Percentiles rank a stretch among this genome's conserved stretches.
phyloP scores from a whole-genome alignment of 768 basidiomycete genomes.

The Leccinellum rugosiceps region DNA sequence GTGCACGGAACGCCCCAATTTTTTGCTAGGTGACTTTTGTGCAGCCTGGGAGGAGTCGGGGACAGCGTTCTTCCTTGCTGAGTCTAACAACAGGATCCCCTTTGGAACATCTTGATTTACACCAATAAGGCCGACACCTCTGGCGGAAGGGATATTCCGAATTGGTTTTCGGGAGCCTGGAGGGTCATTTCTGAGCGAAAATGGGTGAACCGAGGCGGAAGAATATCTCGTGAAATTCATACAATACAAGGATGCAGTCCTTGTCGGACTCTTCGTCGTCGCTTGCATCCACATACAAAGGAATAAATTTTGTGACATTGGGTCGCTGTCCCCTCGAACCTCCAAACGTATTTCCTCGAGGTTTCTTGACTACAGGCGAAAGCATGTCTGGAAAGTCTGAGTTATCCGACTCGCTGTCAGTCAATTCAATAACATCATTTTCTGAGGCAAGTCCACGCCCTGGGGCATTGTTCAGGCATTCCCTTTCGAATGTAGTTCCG shows the following conservation, averaged over 20 bases:
- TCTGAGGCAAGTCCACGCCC: background rate
- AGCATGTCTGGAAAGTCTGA: slow-evolving; percentile 22
- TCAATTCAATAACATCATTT: slow-evolving; percentile 29
- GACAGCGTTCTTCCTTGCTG: slow-evolving; percentile 8
- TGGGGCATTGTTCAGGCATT: background rate
- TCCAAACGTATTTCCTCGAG: slow-evolving; percentile 1
- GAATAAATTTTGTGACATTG: slow-evolving; percentile 3
- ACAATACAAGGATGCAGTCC: slow-evolving; percentile 40
- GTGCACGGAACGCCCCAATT: slow-evolving; percentile 26
- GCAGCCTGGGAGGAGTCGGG: background rate
- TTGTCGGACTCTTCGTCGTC: slow-evolving; percentile 35
- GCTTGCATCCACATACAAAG: slow-evolving; percentile 29
- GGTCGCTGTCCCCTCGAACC: slow-evolving; percentile 7
- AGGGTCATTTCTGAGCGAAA: slow-evolving; percentile 42
- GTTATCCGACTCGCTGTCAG: slow-evolving; percentile 26
- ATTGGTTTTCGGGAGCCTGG: slow-evolving; percentile 47
- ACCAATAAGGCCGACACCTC: slow-evolving; percentile 1
- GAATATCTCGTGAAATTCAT: slow-evolving; percentile 14
- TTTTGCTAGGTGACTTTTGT: slow-evolving; percentile 21
- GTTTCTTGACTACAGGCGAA: slow-evolving; percentile 21
- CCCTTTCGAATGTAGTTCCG: background rate
- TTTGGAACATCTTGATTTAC: slow-evolving; percentile 8
- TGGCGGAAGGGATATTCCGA: slow-evolving; percentile 12
- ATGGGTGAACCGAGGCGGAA: slow-evolving; percentile 2
- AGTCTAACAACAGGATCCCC: slow-evolving; percentile 6